Evolutionary conservation across 331 rosid species (phyloP).

Genomic region (Saraca asoca): DNA sequence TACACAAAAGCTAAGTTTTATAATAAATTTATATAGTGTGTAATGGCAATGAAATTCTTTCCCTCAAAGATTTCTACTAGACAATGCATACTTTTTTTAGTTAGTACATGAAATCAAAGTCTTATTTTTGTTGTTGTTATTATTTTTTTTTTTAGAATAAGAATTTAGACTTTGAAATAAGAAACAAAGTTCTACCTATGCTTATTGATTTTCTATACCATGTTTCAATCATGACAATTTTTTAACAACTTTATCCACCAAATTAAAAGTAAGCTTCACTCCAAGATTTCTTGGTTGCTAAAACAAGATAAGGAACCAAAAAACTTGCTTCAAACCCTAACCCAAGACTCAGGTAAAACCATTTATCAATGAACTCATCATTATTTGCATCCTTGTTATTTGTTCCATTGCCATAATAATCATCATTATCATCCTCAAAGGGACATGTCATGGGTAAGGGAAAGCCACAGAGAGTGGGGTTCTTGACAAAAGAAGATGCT

Average conservation of each 20-base stretch:
- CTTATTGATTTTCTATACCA: not conserved
- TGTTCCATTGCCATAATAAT: not conserved
- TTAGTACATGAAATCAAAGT: no score
- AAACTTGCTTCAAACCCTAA: constrained; percentile 54
- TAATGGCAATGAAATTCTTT: no score
- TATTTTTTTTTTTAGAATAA: no score
- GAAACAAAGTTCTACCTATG: no score
- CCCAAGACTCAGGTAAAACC: constrained; percentile 60
- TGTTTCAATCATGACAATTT: constrained; percentile 8
- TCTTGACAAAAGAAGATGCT: constrained; percentile 41
- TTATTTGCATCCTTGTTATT: not conserved
- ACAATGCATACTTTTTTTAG: no score
- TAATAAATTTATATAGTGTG: no score
- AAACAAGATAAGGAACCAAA: constrained; percentile 43
- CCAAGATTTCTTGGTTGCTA: constrained; percentile 47
- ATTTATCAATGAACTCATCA: constrained; percentile 35
- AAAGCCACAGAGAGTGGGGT: constrained; percentile 47
- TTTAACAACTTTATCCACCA: constrained; percentile 33
- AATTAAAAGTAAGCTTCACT: constrained; percentile 39
- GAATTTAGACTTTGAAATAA: no score
- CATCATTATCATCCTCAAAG: constrained; percentile 6
- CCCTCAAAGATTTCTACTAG: no score
- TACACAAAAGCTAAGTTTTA: no score
- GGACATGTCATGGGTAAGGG: constrained; percentile 42
- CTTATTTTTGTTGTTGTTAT: no score